phyloP scores from a whole-genome alignment of 768 basidiomycete genomes.

The Pulveroboletus sp. region DNA sequence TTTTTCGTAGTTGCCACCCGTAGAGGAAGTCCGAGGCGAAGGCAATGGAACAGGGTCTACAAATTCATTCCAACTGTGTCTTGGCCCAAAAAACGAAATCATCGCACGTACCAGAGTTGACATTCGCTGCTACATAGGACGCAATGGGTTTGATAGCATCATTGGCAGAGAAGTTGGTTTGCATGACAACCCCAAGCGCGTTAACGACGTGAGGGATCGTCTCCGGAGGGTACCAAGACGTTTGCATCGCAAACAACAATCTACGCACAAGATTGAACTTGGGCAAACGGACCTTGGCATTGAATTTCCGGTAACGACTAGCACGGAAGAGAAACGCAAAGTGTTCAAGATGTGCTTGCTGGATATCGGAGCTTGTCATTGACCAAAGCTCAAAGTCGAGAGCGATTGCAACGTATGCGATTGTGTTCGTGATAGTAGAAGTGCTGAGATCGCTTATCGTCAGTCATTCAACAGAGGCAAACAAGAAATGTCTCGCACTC shows the following conservation, averaged over 20 bases:
- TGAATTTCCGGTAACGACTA: conserved; percentile 75
- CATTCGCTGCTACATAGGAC: conserved; percentile 78
- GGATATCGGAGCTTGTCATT: conserved; percentile 63
- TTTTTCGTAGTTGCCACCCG: conserved; percentile 39
- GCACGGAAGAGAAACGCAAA: conserved; percentile 68
- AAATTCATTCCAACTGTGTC: not conserved
- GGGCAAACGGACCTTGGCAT: conserved; percentile 63
- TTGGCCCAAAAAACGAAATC: not conserved
- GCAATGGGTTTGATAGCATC: conserved; percentile 81
- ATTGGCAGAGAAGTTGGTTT: conserved; percentile 65
- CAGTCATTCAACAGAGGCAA: not conserved
- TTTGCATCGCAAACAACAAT: conserved; percentile 78
- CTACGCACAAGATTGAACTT: conserved; percentile 70
- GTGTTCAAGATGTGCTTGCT: conserved; percentile 74
- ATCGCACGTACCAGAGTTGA: conserved; percentile 54
- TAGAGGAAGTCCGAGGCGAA: conserved; percentile 14
- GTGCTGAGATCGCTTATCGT: conserved; percentile 41
- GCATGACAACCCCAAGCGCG: conserved; percentile 56
- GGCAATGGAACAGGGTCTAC: conserved; percentile 4
- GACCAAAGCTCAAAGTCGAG: conserved; percentile 93
- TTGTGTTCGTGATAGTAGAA: conserved; percentile 77
- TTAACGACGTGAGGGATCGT: conserved; percentile 45
- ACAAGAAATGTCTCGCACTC: conserved; percentile 47
- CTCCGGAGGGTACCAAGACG: conserved; percentile 65
- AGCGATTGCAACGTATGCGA: conserved; percentile 78